Conservation (phyloP, 768 basidiomycete species). For the Pleurotus citrinopileatus region DNA sequence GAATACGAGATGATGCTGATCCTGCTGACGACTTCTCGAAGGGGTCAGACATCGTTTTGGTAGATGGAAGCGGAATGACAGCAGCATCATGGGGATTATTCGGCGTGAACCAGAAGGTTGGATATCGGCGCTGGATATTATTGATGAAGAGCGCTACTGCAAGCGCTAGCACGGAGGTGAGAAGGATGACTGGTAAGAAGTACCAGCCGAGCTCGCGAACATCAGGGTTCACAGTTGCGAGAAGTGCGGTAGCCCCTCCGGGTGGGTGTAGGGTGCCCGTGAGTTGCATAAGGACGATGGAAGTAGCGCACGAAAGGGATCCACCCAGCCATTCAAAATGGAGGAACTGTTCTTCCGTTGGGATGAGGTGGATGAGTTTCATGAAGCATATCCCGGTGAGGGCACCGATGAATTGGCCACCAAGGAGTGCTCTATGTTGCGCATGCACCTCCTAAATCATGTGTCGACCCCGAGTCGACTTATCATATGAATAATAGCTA, state of each 20-base stretch:
- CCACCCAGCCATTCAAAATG: conserved; percentile 47
- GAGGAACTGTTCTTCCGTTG: conserved; percentile 36
- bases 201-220: conserved; percentile 48
- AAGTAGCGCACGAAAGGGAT: conserved; percentile 38
- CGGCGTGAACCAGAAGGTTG: conserved; percentile 40
- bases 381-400: conserved; percentile 47
- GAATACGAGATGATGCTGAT: too few relatives aligned
- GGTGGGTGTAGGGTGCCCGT: conserved; percentile 53
- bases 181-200: conserved; percentile 47
- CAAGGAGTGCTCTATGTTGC: conserved; percentile 36
- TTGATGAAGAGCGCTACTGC: conserved; percentile 43
- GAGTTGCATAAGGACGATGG: conserved; percentile 49
- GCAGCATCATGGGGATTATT: background rate
- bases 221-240: conserved; percentile 41
- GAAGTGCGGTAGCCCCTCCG: conserved; percentile 55
- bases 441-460: too few relatives aligned
- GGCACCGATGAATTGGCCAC: conserved; percentile 50
- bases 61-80: background rate
- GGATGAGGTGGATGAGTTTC: conserved; percentile 46
- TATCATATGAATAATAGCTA: too few relatives aligned
- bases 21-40: too few relatives aligned
- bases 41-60: too few relatives aligned
- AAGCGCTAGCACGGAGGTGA: conserved; percentile 42
- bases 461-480: too few relatives aligned
- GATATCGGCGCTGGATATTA: conserved; percentile 50